These are phyloP conservation scores for Sphagnum contortum DNA, from an alignment of 225 moss, liverwort and hornwort species.

Conservation along the genomic window DNA sequence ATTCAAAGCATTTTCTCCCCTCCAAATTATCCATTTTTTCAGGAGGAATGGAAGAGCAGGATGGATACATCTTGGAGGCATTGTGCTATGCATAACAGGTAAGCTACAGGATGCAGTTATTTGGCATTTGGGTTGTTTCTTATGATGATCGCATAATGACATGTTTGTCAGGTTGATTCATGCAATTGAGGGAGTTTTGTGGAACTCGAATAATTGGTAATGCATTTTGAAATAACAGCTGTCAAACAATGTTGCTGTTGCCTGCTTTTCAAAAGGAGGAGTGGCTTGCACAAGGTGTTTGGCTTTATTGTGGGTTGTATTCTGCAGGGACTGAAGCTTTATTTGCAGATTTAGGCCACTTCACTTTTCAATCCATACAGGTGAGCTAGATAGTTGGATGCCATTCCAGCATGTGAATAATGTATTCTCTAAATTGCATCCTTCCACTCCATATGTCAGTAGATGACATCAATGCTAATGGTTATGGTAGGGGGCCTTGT, in stretches of 20 bases:
- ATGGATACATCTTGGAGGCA: conserved; percentile 87
- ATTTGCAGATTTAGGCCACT: conserved; percentile 96
- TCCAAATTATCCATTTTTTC: conserved; percentile 55
- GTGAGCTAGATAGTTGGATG: conserved; percentile 12
- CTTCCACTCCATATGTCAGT: too few relatives aligned
- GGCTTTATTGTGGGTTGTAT: background rate
- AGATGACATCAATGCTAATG: too few relatives aligned
- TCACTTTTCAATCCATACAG: conserved; percentile 83
- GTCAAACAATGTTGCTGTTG: background rate
- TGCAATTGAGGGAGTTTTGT: background rate
- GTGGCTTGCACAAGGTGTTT: too few relatives aligned
- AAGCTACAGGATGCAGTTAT: conserved; percentile 5
- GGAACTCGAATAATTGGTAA: background rate
- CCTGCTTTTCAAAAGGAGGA: background rate
- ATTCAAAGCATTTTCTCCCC: conserved; percentile 66
- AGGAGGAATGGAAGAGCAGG: conserved; percentile 36
- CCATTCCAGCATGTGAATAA: too few relatives aligned
- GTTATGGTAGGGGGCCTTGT: too few relatives aligned
- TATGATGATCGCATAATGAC: too few relatives aligned
- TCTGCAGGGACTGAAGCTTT: conserved; percentile 83
- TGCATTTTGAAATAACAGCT: background rate
- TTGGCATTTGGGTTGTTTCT: background rate
- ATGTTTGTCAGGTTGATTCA: background rate
- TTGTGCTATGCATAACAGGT: conserved; percentile 88
- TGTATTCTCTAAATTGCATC: too few relatives aligned